These are phyloP conservation scores for Metschnikowia santaceciliae DNA, from an alignment of 805 yeast genomes.

Conservation along the genomic window DNA sequence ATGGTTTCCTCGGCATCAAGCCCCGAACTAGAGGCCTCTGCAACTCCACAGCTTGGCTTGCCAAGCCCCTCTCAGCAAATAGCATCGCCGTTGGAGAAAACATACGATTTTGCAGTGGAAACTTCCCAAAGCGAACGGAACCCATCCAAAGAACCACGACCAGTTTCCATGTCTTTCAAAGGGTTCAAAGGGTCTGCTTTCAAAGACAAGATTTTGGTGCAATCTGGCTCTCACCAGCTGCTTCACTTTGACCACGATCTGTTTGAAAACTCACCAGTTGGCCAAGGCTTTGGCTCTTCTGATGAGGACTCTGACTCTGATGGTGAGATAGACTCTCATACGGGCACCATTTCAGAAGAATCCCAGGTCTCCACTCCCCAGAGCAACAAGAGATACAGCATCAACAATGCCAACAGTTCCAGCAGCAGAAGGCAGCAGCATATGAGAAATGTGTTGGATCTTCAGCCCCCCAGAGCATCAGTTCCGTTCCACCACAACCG, in stretches of 20 bases:
- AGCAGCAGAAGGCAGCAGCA: constrained; percentile 13
- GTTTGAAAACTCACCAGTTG: constrained; percentile 30
- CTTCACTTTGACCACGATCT: constrained; percentile 34
- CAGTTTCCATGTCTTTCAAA: constrained; percentile 53
- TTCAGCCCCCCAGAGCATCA: constrained; percentile 16
- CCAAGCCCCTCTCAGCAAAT: neutral
- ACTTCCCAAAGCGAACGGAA: neutral
- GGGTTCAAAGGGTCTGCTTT: constrained; percentile 61
- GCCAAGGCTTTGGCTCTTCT: constrained; percentile 34
- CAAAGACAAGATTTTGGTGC: constrained; percentile 9
- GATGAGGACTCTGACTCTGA: constrained; percentile 19
- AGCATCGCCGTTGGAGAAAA: constrained; percentile 11
- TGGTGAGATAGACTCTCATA: constrained; percentile 5
- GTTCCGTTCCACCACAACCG: constrained; percentile 29
- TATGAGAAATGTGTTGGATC: constrained; percentile 13
- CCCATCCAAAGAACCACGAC: constrained; percentile 20
- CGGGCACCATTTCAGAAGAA: neutral
- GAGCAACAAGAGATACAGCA: neutral
- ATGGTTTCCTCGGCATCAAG: constrained; percentile 3
- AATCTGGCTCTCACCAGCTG: constrained; percentile 39
- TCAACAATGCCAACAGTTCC: constrained; percentile 6
- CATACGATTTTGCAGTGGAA: constrained; percentile 12
- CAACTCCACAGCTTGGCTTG: neutral
- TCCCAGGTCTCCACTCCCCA: neutral
- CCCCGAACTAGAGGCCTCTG: neutral